A percentile compares a stretch with the other conserved stretches of the same genome.
Conservation (phyloP, 495 filamentous ascomycete genomes). For the Xylaria palmicola region DNA sequence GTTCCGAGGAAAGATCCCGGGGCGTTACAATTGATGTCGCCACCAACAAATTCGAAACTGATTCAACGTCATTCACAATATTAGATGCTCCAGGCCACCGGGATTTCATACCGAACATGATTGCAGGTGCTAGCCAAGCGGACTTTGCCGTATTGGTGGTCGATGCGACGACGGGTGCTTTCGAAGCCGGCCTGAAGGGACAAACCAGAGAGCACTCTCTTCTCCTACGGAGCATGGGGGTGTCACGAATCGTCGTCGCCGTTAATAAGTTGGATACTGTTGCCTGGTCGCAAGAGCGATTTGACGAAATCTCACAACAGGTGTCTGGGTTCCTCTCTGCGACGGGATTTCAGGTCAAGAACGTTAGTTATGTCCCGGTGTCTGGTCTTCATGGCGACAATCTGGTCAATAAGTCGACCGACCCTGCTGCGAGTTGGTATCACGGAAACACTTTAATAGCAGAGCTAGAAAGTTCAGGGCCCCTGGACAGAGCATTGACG, state of each 20-base stretch:
- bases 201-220: slow-evolving; percentile 94
- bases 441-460: slow-evolving; percentile 73
- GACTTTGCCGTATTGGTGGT: slow-evolving; percentile 96
- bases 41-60: slow-evolving; percentile 88
- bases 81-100: slow-evolving; percentile 91
- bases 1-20: slow-evolving; percentile 77
- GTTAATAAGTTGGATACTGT: slow-evolving; percentile 93
- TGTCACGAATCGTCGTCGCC: slow-evolving; percentile 81
- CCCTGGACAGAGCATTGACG: slow-evolving; percentile 64
- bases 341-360: slow-evolving; percentile 76
- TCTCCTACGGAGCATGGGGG: slow-evolving; percentile 87
- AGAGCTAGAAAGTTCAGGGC: slow-evolving; percentile 78
- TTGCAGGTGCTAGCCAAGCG: slow-evolving; percentile 91
- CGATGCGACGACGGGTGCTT: slow-evolving; percentile 81
- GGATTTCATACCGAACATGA: slow-evolving; percentile 99
- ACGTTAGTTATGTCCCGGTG: slow-evolving; percentile 82
- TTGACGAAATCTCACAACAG: slow-evolving; percentile 81
- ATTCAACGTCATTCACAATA: slow-evolving; percentile 84
- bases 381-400: slow-evolving; percentile 89
- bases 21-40: slow-evolving; percentile 99
- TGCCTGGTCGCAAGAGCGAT: slow-evolving; percentile 75
- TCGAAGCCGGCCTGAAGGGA: slow-evolving; percentile 88
- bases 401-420: slow-evolving; percentile 60
- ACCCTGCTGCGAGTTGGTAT: slow-evolving; percentile 71
- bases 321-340: slow-evolving; percentile 76